Base-by-base conservation (phyloP, 306 rosid genomes). In the Delonix regia region DNA sequence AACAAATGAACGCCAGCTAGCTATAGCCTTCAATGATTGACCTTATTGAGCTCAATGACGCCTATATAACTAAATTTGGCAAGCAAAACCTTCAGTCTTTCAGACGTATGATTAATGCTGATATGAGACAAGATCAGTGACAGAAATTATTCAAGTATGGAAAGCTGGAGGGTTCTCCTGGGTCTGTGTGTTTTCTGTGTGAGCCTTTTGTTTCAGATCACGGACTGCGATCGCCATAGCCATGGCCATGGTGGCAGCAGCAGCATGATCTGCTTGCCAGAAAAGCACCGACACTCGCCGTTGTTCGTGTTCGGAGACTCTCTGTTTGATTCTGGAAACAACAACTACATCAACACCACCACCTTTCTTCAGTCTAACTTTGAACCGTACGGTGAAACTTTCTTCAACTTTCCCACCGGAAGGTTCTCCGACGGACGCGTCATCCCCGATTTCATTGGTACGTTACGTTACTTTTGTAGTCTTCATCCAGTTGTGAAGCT, bases 291-390 rank as follows among this genome's bases (percentile, higher is more conserved):
- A n/a, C n/a, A 44, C 3, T 74, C 1, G 2, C 44, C 89, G 7
- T 2, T 89, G 11, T 89, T 86, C 76, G 24, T 87, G 39, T 90
- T 92, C 25, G 96, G 96, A 14, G 96, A 92, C 71, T 92, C 93
- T 2, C 0, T 81, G 5, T 86, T 75, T 41, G 97, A 92, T 53
- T 30, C n/a, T 14, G 97, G 96, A 33, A 92, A 88, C 74, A 88
- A 89, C 66, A 47, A 88, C 47, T 87, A 88, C 77, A 78, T 88
- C 48, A 72, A 77, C 45, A 56, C 70, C 70, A 70, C 88, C n/a
- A 28, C 67, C 1, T 10, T 36, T 28, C 0, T 11, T 0, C 78
- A 39, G 10, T 73, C 88, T 8, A 87, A 87, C 42, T 83, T 6
- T 7, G 39, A 14, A 0, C 90, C 93, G 1, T 89, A 89, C 41